These are phyloP conservation scores for Talaromyces verruculosus DNA, from an alignment of 2,329 filamentous ascomycete species.

Conservation along the genomic window DNA sequence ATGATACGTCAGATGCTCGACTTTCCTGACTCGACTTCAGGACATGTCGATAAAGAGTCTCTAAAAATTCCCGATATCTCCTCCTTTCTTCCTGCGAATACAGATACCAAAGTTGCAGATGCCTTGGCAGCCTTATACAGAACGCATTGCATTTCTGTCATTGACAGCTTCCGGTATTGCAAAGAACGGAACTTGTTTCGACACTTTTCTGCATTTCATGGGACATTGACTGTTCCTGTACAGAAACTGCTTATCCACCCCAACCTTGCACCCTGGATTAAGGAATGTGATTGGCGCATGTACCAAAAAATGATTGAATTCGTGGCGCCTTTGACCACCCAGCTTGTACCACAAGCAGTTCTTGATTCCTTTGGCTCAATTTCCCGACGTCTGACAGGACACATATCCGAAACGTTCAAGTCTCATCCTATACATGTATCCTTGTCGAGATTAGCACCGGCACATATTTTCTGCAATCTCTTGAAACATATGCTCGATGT, in stretches of 20 bases:
- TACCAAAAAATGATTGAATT: constrained; percentile 98
- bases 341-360: constrained; percentile 85
- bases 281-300: constrained; percentile 90
- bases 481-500: constrained; percentile 85
- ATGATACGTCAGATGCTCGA: constrained; percentile 44
- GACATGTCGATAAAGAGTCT: constrained; percentile 62
- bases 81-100: constrained; percentile 73
- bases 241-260: constrained; percentile 86
- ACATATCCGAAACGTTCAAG: constrained; percentile 82
- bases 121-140: constrained; percentile 85
- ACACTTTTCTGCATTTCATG: constrained; percentile 90
- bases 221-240: constrained; percentile 92
- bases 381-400: constrained; percentile 73
- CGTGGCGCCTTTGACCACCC: constrained; percentile 80
- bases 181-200: constrained; percentile 97
- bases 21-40: constrained; percentile 36
- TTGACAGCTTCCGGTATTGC: constrained; percentile 94
- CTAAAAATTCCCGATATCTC: constrained; percentile 84
- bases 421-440: constrained; percentile 82
- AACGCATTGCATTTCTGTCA: constrained; percentile 90
- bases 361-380: constrained; percentile 85
- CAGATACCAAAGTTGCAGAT: constrained; percentile 82
- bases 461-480: constrained; percentile 81
- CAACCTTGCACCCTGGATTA: constrained; percentile 84
- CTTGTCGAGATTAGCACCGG: constrained; percentile 81